A percentile compares a stretch with the other conserved stretches of the same genome.
Evolutionary conservation across 495 filamentous ascomycete genomes (phyloP).

Genomic region (Podospora bellae-mahoneyi): DNA sequence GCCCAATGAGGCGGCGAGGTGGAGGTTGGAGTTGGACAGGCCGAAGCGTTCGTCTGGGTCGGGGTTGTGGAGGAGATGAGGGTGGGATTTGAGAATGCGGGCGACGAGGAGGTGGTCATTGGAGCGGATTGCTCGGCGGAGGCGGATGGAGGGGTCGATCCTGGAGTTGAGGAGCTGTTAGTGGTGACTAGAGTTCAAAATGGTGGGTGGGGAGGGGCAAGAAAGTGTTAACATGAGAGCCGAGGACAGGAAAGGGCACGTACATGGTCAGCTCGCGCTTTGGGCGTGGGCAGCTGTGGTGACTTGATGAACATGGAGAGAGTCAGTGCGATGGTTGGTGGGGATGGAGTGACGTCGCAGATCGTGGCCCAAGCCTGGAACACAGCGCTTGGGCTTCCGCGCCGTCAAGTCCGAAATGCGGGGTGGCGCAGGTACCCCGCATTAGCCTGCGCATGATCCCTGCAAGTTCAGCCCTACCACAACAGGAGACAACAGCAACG

Average conservation of each 20-base stretch:
- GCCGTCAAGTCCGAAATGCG: slow-evolving; percentile 1
- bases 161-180: slow-evolving; percentile 31
- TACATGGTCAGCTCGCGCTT: not conserved
- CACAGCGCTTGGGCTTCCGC: not conserved
- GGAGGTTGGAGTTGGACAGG: slow-evolving; percentile 68
- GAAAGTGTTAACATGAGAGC: not conserved
- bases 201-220: not conserved
- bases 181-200: not conserved
- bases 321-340: slow-evolving; percentile 1
- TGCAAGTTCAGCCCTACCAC: not conserved
- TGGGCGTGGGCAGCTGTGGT: not conserved
- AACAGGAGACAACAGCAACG: not conserved
- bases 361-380: not conserved
- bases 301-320: not conserved
- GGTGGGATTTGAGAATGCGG: slow-evolving; percentile 70
- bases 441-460: slow-evolving; percentile 1
- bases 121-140: slow-evolving; percentile 68
- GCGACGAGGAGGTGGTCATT: slow-evolving; percentile 66
- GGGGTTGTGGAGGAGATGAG: slow-evolving; percentile 64
- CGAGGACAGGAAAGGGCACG: not conserved
- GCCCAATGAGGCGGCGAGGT: slow-evolving; percentile 69
- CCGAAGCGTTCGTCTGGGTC: slow-evolving; percentile 53
- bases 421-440: slow-evolving; percentile 6
- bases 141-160: slow-evolving; percentile 63
- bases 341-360: slow-evolving; percentile 5